Evolutionary conservation across 2,329 filamentous ascomycete genomes (phyloP), one percentile per base, ranked within the genome.

Genomic region (Nigrospora oryzae): DNA sequence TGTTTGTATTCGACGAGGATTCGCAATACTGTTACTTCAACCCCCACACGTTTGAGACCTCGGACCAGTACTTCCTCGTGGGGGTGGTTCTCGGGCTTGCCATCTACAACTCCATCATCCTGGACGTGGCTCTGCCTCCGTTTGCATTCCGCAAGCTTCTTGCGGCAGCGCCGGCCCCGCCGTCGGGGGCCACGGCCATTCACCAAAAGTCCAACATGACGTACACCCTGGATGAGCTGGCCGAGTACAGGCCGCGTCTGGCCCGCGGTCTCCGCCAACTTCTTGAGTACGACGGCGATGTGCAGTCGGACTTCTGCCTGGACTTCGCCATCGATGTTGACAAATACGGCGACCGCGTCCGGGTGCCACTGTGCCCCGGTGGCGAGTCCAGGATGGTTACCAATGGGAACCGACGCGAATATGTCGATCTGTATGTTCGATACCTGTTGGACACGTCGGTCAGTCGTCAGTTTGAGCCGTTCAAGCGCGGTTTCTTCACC

Each of bases 1-100:
- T 96, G 64, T 96, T 96, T 61, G 70, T 86, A 8, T 95, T 95
- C 62, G 90, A 95, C 50, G 88, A 95, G 42, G 89, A 95, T 56
- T 95, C 89, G 3, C 79, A 80, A 39, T 89, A 86, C 59, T 95
- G 90, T 65, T 96, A 95, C 63, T 96, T 96, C 68, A 95, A 95
- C 59, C 86, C 89, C 0, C 80, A 84, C 59, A 88, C 86, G 14
- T 89, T 95, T 54, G 90, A 95, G 61, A 90, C 87, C 0, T 90
- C 88, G 0, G 89, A 95, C 57, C 89, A 95, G 53, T 96, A 87
- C 63, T 95, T 93, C 59, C 74, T 95, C 17, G 86, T 96, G 28
- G 90, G 90, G 1, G 87, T 93, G 12, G 75, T 95, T 8, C 75
- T 96, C 44, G 90, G 90, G 1, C 71, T 96, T 47, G 90, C 90